Percentiles rank a stretch among this genome's conserved stretches.
phyloP scores from a whole-genome alignment of 208 protist species.

The Tritrichomonas foetus region DNA sequence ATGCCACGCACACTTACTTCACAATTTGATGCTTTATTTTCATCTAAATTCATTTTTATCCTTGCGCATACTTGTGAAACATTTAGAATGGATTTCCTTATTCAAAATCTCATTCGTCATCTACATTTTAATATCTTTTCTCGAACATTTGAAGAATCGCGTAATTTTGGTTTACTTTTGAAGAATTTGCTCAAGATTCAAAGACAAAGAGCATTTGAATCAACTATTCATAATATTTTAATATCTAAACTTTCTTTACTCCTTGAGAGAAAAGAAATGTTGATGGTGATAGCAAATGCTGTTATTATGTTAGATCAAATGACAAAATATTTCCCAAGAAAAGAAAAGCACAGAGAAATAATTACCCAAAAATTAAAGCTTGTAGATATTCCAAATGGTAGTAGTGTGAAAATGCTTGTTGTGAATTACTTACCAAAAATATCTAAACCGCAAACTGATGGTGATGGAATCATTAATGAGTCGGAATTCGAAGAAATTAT shows the following conservation, averaged over 20 bases:
- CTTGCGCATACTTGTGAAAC: background rate
- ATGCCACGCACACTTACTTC: background rate
- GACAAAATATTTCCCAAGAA: background rate
- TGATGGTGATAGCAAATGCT: background rate
- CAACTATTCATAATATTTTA: background rate
- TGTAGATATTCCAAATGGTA: background rate
- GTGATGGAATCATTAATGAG: background rate
- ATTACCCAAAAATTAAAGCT: background rate
- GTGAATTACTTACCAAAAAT: background rate
- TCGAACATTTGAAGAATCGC: background rate
- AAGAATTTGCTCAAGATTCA: background rate
- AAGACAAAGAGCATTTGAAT: background rate
- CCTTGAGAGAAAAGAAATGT: background rate
- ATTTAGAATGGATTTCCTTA: background rate
- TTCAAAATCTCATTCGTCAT: background rate
- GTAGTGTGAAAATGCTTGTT: background rate
- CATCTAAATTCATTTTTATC: background rate
- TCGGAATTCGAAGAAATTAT: background rate
- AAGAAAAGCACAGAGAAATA: background rate
- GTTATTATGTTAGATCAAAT: background rate
- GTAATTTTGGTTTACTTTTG: background rate
- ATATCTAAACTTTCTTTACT: background rate
- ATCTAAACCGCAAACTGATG: background rate
- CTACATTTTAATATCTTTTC: background rate
- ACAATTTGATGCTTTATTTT: background rate